Base-by-base conservation (phyloP, 2,329 filamentous ascomycete genomes). In the Ophioceras dolichostomum region DNA sequence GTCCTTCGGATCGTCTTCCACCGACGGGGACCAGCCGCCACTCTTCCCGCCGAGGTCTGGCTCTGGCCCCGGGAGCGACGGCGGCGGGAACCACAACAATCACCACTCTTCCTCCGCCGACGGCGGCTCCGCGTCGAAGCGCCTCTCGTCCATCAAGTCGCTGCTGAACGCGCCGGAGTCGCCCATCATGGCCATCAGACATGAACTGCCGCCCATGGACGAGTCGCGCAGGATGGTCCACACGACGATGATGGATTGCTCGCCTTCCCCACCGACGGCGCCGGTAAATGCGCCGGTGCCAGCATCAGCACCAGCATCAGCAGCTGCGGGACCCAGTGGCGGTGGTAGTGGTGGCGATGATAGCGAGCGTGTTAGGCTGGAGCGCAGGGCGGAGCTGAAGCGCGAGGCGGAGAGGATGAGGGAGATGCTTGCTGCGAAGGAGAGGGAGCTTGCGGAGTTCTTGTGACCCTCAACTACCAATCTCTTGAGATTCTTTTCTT, bases 401-500 rank as follows among this genome's bases (percentile, higher is more conserved):
- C 67, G 76, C 18, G 84, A 93, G 54, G 77, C 83, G 0, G 82
- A 88, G 50, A 67, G 68, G 37, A 91, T 91, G 76, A 70, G 82
- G 27, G 74, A 79, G 53, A 65, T 81, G 55, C 63, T 88, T 21
- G 68, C 76, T 9, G 79, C 74, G 10, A 88, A 87, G 50, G 83
- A 88, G 57, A 67, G 76, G 33, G 83, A 88, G 49, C 60, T 88
- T 39, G 77, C 78, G 4, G 59, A 60, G 34, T 43, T 62, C 1
- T 39, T 42, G 5, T n/a, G n/a, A n/a, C n/a, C n/a, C n/a, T n/a
- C n/a, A n/a, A n/a, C n/a, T n/a, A n/a, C n/a, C n/a, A n/a, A n/a
- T n/a, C n/a, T n/a, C n/a, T n/a, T n/a, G n/a, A n/a, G n/a, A n/a
- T n/a, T n/a, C n/a, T n/a, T n/a, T n/a, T n/a, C n/a, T n/a, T n/a